Base-by-base conservation (phyloP, 176 grass and related monocot species). In the Dendrocalamus sinicus region DNA sequence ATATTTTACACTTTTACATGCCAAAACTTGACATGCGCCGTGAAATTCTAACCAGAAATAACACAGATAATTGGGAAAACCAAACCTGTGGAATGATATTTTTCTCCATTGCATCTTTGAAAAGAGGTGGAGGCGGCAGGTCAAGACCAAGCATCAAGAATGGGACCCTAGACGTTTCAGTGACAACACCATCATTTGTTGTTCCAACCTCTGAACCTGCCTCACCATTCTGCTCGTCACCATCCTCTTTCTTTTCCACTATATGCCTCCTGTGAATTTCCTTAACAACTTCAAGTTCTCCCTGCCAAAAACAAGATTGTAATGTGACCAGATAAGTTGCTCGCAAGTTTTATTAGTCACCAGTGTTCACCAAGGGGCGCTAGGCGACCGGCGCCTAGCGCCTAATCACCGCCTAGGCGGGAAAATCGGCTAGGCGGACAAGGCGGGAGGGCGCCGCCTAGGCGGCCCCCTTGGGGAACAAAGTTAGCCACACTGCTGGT, bases 81-180 rank as follows among this genome's bases (percentile, higher is more conserved):
- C 81, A 85, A 86, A 94, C 96, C 93, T 98, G 96, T 84, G 96
- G 96, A 70, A 98, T 98, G 67, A 98, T 98, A 71, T 98, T 95
- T 93, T 98, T 98, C 84, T 98, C 96, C 96, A 98, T 98, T 15
- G 93, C 93, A 9, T 98, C 96, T 89, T 98, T 95, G 80, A 98
- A 98, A 89, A 98, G 93, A 67, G 96, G 96, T 75, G 96, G 96
- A n/a, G 93, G 90, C 45, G 96, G 96, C 51, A 98, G 83, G 77
- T 98, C 96, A 77, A 98, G 91, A 80, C 96, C 93, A 13, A 98
- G 96, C 93, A 98, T 95, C 85, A 98, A 65, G 72, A 95, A 98
- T 28, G 93, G 88, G 9, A 98, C 93, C 88, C 75, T 86, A 68
- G 93, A 98, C 60, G 87, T 92, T 92, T 98, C 91, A 71, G 83